phyloP scores from a whole-genome alignment of 768 basidiomycete species.

The Trametes sanguinea region DNA sequence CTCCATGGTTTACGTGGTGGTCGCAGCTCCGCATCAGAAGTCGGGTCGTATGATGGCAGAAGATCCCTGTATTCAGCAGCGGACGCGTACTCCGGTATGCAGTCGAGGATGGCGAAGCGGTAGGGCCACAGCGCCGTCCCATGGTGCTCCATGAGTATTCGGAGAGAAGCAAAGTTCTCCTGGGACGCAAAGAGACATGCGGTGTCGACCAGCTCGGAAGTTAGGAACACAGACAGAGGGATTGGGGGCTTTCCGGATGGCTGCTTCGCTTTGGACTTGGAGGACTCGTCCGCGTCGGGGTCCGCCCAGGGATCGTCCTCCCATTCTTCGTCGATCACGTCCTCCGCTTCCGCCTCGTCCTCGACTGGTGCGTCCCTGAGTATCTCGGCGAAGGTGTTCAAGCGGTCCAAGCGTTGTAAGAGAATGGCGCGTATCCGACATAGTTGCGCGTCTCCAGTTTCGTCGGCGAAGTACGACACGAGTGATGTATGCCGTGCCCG shows the following conservation, averaged over 20 bases:
- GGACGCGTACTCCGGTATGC: conserved; percentile 71
- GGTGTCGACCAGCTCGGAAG: conserved; percentile 53
- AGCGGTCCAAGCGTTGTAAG: conserved; percentile 64
- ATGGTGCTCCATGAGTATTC: conserved; percentile 60
- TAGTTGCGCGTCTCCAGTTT: conserved; percentile 63
- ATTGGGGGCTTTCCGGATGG: conserved; percentile 43
- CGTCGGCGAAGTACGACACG: conserved; percentile 53
- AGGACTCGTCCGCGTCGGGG: conserved; percentile 33
- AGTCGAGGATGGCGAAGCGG: conserved; percentile 69
- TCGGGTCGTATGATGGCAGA: conserved; percentile 61
- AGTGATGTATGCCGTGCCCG: conserved; percentile 34
- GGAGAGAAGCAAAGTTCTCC: conserved; percentile 59
- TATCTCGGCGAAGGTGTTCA: conserved; percentile 74
- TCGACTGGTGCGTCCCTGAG: conserved; percentile 42
- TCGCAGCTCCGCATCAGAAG: conserved; percentile 46
- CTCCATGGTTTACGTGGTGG: conserved; percentile 48
- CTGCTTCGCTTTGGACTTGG: conserved; percentile 17
- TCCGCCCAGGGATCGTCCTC: conserved; percentile 81
- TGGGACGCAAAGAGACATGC: conserved; percentile 69
- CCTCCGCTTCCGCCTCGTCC: conserved; percentile 17
- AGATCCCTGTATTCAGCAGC: conserved; percentile 63
- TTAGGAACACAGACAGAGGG: conserved; percentile 65
- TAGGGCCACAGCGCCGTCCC: conserved; percentile 59
- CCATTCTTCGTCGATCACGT: conserved; percentile 56
- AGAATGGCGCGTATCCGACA: conserved; percentile 67